Base-by-base conservation (phyloP, 164 flowering plant species). In the Akebia trifoliata region DNA sequence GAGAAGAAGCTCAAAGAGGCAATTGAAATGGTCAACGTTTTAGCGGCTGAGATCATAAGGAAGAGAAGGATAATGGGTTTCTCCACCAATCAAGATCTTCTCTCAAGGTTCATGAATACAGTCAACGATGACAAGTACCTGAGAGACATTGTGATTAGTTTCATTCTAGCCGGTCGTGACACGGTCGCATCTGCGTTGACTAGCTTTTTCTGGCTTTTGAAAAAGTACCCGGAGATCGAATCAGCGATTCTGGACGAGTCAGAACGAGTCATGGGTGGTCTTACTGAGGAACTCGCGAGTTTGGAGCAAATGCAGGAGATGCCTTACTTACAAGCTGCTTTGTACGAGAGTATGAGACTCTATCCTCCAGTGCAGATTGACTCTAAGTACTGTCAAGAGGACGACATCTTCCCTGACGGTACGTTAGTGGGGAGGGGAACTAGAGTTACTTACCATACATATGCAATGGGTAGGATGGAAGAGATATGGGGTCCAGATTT, bases 401-500 rank as follows among this genome's bases (percentile, higher is more conserved):
- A 86, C 18, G 92, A 83, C 29, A 53, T 79, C 6, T 64, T 87
- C 11, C 94, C 97, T 0, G 94, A 86, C 31, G 87, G 84, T 1
- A 81, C 81, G 0, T 55, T 59, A 1, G 81, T 89, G 11, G 52
- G 20, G 62, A 80, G 54, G 29, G 86, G 87, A 0, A 77, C 78
- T 3, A 72, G 92, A 61, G 82, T 89, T 14, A 84, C 86, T 0
- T 89, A 86, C 68, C 91, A 84, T 47, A 76, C 87, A 0, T 89
- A 84, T 36, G 91, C 92, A 0, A 89, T 89, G 97, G 97, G 94
- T 1, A 57, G 94, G 54, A 77, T 84, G 76, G 86, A 80, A 21
- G 61, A 63, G 12, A 62, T 84, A 2, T 89, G 97, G 97, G 97
- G 97, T 0, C 6, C 29, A 7, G 86, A 86, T 53, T 86, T 82